phyloP scores from a whole-genome alignment of 805 yeast species.

The Pichia manshurica region DNA sequence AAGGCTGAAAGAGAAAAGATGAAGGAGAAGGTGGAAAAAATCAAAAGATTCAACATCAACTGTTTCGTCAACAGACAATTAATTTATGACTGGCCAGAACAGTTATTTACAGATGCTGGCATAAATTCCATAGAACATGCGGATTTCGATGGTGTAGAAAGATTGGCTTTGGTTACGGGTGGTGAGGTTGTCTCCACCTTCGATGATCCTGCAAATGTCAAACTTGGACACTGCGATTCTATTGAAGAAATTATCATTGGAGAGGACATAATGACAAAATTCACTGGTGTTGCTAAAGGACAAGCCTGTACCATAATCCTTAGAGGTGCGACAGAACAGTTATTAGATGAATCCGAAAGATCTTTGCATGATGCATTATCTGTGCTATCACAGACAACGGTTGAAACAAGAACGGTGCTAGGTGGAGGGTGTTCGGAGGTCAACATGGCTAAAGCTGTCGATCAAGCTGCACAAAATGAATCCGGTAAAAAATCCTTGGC shows the following conservation, averaged over 20 bases:
- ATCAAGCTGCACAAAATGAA: slow-evolving; percentile 83
- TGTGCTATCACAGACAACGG: slow-evolving; percentile 90
- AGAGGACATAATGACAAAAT: slow-evolving; percentile 83
- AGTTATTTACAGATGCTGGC: slow-evolving; percentile 77
- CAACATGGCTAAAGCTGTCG: slow-evolving; percentile 97
- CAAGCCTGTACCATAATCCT: slow-evolving; percentile 94
- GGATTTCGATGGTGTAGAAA: slow-evolving; percentile 95
- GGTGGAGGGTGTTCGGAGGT: slow-evolving; percentile 91
- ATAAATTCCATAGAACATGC: slow-evolving; percentile 96
- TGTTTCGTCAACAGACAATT: slow-evolving; percentile 93
- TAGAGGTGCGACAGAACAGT: slow-evolving; percentile 98
- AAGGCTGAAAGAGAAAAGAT: slow-evolving; percentile 82
- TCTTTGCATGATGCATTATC: slow-evolving; percentile 95
- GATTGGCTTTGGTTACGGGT: slow-evolving; percentile 93
- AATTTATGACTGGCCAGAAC: slow-evolving; percentile 98
- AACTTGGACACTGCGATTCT: slow-evolving; percentile 78
- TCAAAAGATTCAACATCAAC: slow-evolving; percentile 72
- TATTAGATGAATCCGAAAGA: slow-evolving; percentile 95
- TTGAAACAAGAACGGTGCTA: slow-evolving; percentile 82
- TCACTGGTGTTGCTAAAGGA: slow-evolving; percentile 93
- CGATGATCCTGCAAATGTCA: slow-evolving; percentile 83
- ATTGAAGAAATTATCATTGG: slow-evolving; percentile 94
- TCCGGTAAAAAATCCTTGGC: slow-evolving; percentile 93
- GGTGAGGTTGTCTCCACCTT: slow-evolving; percentile 98
- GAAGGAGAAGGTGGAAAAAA: slow-evolving; percentile 84